Conservation (phyloP, 2,329 filamentous ascomycete genomes). For the Colletotrichum sp. region DNA sequence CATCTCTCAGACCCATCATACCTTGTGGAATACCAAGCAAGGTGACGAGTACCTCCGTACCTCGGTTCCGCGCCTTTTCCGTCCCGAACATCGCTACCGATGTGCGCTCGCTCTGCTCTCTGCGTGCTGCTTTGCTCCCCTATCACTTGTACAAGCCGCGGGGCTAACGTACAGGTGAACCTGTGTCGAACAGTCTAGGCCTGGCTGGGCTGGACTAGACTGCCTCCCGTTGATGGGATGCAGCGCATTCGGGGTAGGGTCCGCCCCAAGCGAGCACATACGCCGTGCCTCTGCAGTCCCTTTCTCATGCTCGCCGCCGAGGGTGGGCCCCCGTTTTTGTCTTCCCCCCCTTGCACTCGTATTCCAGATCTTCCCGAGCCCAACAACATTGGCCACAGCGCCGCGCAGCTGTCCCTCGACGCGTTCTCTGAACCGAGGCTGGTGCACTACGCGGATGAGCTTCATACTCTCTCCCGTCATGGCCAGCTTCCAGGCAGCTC, state of each 20-base stretch:
- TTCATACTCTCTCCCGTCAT: no score
- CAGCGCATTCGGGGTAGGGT: background rate
- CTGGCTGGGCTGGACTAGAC: background rate
- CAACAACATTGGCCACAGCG: no score
- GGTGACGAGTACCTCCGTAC: rapidly evolving
- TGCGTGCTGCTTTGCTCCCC: background rate
- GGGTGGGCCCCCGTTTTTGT: no score
- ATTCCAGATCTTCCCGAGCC: no score
- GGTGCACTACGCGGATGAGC: no score
- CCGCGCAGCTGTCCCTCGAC: no score
- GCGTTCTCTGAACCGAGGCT: no score
- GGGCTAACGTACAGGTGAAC: background rate
- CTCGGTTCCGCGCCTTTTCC: background rate
- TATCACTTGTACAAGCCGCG: background rate
- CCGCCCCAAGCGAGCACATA: background rate
- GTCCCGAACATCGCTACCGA: background rate
- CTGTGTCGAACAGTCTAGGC: background rate
- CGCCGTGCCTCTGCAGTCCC: background rate
- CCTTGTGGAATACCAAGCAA: background rate
- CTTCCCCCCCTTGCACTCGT: no score
- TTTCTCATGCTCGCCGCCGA: no score
- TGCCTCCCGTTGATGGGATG: rapidly evolving
- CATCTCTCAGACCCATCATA: background rate
- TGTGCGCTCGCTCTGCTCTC: background rate
- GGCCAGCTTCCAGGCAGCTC: no score